These are phyloP conservation scores for Aspergillaceae sp. DNA, from an alignment of 2,329 filamentous ascomycete species.

Conservation along the genomic window DNA sequence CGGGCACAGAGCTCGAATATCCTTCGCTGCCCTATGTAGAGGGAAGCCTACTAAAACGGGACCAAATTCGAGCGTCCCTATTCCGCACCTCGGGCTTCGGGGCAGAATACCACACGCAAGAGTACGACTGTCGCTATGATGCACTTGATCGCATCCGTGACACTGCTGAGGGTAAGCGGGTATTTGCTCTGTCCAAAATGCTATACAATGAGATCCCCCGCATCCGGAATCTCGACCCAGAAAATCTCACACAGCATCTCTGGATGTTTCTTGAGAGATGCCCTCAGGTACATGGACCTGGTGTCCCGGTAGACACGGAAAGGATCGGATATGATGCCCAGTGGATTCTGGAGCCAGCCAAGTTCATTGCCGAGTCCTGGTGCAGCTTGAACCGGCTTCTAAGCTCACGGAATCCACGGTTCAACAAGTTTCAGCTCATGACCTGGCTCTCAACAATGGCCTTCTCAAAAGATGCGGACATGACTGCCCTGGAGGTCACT, in stretches of 20 bases:
- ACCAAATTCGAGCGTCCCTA: slow-evolving; percentile 22
- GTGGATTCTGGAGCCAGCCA: slow-evolving; percentile 7
- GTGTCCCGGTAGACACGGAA: neutral
- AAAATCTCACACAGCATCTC: neutral
- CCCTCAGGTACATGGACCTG: neutral
- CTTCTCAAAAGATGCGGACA: slow-evolving; percentile 14
- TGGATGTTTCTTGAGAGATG: neutral
- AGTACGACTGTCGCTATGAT: slow-evolving; percentile 26
- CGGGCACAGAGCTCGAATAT: slow-evolving; percentile 3
- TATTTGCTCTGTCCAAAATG: slow-evolving; percentile 9
- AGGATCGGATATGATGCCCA: neutral
- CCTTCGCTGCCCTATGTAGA: slow-evolving; percentile 3
- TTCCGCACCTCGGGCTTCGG: slow-evolving; percentile 30
- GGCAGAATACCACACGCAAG: slow-evolving; percentile 26
- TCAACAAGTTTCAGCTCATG: slow-evolving; percentile 19
- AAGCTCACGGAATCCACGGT: slow-evolving; percentile 2
- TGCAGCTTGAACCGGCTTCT: slow-evolving; percentile 13
- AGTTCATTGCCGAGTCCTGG: slow-evolving; percentile 10
- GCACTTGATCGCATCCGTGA: slow-evolving; percentile 18
- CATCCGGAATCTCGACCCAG: neutral
- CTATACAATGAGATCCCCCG: slow-evolving; percentile 7
- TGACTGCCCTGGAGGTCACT: slow-evolving; percentile 15
- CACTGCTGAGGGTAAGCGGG: slow-evolving; percentile 2
- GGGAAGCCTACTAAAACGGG: slow-evolving; percentile 15
- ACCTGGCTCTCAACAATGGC: slow-evolving; percentile 21